These are phyloP conservation scores for Aspergillus niger DNA, from an alignment of 2,329 filamentous ascomycete species.

Conservation along the genomic window DNA sequence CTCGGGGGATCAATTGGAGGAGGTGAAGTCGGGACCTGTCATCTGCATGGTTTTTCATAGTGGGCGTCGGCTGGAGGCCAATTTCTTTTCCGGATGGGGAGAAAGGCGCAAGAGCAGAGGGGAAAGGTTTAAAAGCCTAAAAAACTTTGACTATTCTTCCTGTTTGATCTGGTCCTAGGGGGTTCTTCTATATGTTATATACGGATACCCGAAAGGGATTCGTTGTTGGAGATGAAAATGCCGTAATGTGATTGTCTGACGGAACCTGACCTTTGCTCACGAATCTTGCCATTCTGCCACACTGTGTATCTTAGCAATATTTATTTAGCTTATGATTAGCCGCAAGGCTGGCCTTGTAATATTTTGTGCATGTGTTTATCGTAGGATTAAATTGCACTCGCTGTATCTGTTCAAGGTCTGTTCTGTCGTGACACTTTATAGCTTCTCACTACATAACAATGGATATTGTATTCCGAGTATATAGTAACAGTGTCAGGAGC, in stretches of 20 bases:
- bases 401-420: no score
- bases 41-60: conserved; percentile 31
- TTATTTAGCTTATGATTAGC: conserved; percentile 45
- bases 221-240: conserved; percentile 21
- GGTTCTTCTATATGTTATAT: conserved; percentile 23
- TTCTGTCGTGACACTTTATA: no score
- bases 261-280: conserved; percentile 31
- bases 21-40: conserved; percentile 19
- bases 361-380: not conserved
- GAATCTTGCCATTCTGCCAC: conserved; percentile 42
- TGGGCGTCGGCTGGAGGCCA: conserved; percentile 21
- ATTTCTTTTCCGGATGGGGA: conserved; percentile 1
- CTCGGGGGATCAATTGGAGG: conserved; percentile 11
- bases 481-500: no score
- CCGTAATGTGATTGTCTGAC: conserved; percentile 24
- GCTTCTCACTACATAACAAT: no score
- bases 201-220: conserved; percentile 17
- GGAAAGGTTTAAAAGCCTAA: conserved; percentile 19
- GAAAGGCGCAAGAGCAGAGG: conserved; percentile 6
- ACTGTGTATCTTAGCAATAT: conserved; percentile 47
- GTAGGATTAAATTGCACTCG: no score
- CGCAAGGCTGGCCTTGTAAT: conserved; percentile 30
- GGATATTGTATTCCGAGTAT: no score
- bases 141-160: conserved; percentile 25
- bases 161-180: conserved; percentile 26